Percentiles rank a stretch among this genome's conserved stretches.
Conservation (phyloP, 306 rosid genomes). For the Vigna angularis region DNA sequence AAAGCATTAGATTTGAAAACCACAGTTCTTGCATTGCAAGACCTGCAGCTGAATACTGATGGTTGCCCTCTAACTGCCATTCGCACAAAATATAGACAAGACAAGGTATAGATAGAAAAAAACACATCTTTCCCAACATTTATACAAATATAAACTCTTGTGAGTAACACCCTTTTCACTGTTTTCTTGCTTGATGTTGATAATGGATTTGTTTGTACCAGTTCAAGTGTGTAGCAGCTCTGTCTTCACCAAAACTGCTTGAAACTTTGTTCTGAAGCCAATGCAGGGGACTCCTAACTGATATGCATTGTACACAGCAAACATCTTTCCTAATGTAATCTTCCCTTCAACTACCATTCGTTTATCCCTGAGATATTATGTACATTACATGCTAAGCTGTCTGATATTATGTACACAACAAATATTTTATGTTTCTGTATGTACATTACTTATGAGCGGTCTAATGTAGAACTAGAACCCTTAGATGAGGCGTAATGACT, state of each 20-base stretch:
- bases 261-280: conserved; percentile 46
- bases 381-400: conserved; percentile 42
- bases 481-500: conserved; percentile 19
- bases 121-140: neutral
- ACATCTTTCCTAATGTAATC: conserved; percentile 50
- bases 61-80: conserved; percentile 72
- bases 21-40: conserved; percentile 78
- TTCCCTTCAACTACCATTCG: conserved; percentile 43
- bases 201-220: conserved; percentile 44
- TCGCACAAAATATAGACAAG: conserved; percentile 78
- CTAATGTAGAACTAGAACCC: conserved; percentile 40
- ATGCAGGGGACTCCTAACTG: conserved; percentile 52
- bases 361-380: conserved; percentile 40
- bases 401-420: neutral
- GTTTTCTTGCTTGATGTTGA: conserved; percentile 30
- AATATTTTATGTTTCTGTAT: neutral
- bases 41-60: conserved; percentile 68
- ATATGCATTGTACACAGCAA: conserved; percentile 36
- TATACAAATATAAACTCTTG: neutral
- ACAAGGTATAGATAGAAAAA: conserved; percentile 55
- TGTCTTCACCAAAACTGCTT: conserved; percentile 66
- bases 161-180: neutral
- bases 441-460: conserved; percentile 40
- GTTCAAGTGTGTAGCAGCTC: conserved; percentile 76
- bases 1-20: conserved; percentile 76